These are phyloP conservation scores for Polygonum aviculare DNA, from an alignment of 148 eudicot genomes.

Conservation along the genomic window DNA sequence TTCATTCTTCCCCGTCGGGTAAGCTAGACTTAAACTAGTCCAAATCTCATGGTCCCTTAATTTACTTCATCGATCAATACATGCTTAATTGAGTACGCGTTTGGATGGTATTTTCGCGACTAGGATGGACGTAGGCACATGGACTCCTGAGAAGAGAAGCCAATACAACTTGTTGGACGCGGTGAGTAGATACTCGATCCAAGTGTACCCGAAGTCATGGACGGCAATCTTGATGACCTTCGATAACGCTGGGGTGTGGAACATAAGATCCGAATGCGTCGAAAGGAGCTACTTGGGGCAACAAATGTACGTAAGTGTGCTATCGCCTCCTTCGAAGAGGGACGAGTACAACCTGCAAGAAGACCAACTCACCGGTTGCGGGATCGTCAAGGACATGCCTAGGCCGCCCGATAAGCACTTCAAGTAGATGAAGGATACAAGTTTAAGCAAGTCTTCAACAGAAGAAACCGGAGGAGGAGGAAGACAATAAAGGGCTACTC, in stretches of 20 bases:
- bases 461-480: neutral
- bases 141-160: conserved; percentile 49
- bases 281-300: conserved; percentile 37
- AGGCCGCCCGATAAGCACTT: conserved; percentile 24
- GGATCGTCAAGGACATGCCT: conserved; percentile 35
- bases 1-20: conserved; percentile 48
- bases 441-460: neutral
- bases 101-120: neutral
- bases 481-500: neutral
- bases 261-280: conserved; percentile 24
- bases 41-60: too few relatives aligned
- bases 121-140: conserved; percentile 41
- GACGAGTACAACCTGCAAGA: conserved; percentile 45
- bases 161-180: conserved; percentile 48
- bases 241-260: conserved; percentile 54
- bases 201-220: conserved; percentile 50
- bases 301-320: conserved; percentile 37
- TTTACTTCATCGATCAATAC: neutral
- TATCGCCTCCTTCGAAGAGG: conserved; percentile 31
- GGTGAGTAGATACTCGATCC: conserved; percentile 43
- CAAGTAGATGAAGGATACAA: neutral
- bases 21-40: neutral
- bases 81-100: neutral
- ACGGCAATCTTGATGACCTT: conserved; percentile 37
- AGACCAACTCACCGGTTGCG: conserved; percentile 18